Evolutionary conservation across 257 asterid genomes (phyloP).

Genomic region (Penstemon barbatus): DNA sequence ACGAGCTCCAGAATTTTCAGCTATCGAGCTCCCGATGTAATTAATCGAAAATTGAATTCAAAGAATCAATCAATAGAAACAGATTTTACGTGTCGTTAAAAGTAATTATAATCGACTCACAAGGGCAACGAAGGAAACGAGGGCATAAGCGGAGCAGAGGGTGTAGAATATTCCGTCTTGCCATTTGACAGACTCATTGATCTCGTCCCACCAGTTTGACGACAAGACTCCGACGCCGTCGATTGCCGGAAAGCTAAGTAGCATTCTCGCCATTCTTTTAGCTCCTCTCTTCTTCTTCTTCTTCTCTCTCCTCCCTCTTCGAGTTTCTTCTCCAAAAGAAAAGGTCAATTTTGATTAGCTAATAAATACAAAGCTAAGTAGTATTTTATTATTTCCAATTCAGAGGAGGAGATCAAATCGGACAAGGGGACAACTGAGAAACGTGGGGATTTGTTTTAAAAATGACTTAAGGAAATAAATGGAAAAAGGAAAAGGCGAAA

Average conservation of each 20-base stretch:
- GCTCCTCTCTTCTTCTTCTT: slow-evolving; percentile 3
- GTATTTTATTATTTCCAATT: too few species aligned
- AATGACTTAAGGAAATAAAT: too few species aligned
- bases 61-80: not conserved
- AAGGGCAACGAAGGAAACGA: slow-evolving; percentile 79
- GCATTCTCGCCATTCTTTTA: slow-evolving; percentile 51
- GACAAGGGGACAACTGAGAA: too few species aligned
- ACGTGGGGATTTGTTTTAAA: too few species aligned
- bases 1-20: too few species aligned
- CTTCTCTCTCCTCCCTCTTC: too few species aligned
- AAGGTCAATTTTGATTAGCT: slow-evolving; percentile 43
- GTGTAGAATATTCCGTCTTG: slow-evolving; percentile 90
- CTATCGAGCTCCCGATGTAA: not conserved
- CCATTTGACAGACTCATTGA: slow-evolving; percentile 78
- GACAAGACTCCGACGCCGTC: slow-evolving; percentile 32
- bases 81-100: not conserved
- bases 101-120: slow-evolving; percentile 39
- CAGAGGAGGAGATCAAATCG: too few species aligned
- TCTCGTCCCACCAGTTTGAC: slow-evolving; percentile 81
- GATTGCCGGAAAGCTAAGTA: slow-evolving; percentile 46
- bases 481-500: too few species aligned
- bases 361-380: not conserved
- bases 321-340: slow-evolving; percentile 16
- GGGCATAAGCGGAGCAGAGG: slow-evolving; percentile 73
- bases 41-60: not conserved